Evolutionary conservation across 192 early-diverging fungal species (phyloP), one percentile per base, ranked within the genome.

Genomic region (Rhizophagus prolifer): DNA sequence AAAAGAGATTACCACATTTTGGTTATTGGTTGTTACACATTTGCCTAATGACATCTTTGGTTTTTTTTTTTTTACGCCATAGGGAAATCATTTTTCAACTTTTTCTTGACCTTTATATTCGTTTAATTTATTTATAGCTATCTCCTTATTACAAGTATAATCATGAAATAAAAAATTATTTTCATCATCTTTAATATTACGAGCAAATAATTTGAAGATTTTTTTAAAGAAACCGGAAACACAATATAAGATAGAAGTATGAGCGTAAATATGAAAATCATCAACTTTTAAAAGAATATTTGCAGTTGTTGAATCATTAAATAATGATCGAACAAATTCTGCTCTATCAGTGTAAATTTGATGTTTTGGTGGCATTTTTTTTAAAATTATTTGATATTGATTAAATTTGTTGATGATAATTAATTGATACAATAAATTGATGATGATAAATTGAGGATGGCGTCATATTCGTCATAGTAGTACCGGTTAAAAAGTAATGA

Each of bases 181-280:
- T 12, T 3, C 21, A 0, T 28, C 14, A 0, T 25, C 26, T 7
- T 62, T 10, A 9, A 26, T 26, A 30, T 61, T 61, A 25, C 21
- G 23, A 26, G 21, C 25, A 7, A 62, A 28, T 25, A 62, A 28
- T 26, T 25, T 63, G 28, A 63, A 63, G 1, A 25, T 10, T 28
- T 63, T 28, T 28, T 63, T 10, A 63, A 63, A 28, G n/a, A 67
- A 67, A 34, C 65, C n/a, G 7, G 65, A 67, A 38, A 28, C n/a
- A 21, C 21, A 30, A 41, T 34, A 67, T 19, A 67, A 23, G 10
- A 67, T 23, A 13, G 16, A 41, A 2, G n/a, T 36, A n/a, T 67
- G 65, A 41, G 65, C 14, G 36, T 67, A 36, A n/a, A 67, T 41
- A 67, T 67, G 65, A 44, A 67, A n/a, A 67, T 67, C 19, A 67